Conservation (phyloP, 2,329 filamentous ascomycete genomes). For the Diplodia mutila region DNA sequence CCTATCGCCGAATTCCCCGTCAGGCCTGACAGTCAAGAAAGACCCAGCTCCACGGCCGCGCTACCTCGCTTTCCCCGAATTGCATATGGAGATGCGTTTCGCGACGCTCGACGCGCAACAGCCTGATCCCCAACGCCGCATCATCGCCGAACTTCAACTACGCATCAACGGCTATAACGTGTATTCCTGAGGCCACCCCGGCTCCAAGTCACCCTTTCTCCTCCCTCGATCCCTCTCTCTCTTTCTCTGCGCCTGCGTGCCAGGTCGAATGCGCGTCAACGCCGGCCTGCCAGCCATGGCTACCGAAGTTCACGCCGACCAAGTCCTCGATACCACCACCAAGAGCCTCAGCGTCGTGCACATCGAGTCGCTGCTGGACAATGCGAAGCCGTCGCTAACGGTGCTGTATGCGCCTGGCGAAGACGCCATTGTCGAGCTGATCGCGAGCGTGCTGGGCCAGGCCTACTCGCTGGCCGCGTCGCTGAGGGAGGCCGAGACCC, state of each 20-base stretch:
- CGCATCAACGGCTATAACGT: conserved; percentile 49
- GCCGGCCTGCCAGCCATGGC: conserved; percentile 37
- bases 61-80: conserved; percentile 20
- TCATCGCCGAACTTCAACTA: conserved; percentile 43
- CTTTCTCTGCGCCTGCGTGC: conserved; percentile 17
- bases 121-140: conserved; percentile 35
- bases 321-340: conserved; percentile 35
- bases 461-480: conserved; percentile 63
- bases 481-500: conserved; percentile 58
- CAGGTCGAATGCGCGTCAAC: conserved; percentile 28
- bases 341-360: conserved; percentile 41
- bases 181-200: conserved; percentile 40
- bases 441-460: conserved; percentile 80
- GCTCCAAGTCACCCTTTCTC: background rate
- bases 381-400: conserved; percentile 44
- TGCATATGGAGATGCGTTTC: conserved; percentile 25
- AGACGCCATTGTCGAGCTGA: conserved; percentile 72
- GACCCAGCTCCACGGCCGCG: conserved; percentile 23
- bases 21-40: conserved; percentile 24
- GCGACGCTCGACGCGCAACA: conserved; percentile 22
- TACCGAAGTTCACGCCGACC: conserved; percentile 37
- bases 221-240: background rate
- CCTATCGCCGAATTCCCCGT: conserved; percentile 24
- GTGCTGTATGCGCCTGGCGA: conserved; percentile 72
- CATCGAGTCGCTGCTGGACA: conserved; percentile 39